phyloP scores from a whole-genome alignment of 2,329 filamentous ascomycete species.

The Neonectria punicea region DNA sequence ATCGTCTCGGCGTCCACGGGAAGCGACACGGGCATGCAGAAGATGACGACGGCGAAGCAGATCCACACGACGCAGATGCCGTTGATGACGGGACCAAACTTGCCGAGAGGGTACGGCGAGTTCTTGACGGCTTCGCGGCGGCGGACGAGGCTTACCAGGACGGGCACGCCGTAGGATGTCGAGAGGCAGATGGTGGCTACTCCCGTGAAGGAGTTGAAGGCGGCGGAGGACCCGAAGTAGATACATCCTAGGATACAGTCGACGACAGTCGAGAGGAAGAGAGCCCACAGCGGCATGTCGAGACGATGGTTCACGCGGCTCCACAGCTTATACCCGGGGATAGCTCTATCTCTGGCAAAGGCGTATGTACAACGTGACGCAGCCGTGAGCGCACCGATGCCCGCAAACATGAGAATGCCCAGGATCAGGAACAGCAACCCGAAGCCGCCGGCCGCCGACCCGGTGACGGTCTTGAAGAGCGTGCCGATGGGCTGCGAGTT shows the following conservation, averaged over 20 bases:
- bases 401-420: constrained; percentile 81
- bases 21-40: constrained; percentile 77
- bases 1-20: constrained; percentile 66
- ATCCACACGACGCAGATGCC: constrained; percentile 77
- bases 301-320: constrained; percentile 71
- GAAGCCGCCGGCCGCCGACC: constrained; percentile 78
- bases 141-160: constrained; percentile 75
- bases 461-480: constrained; percentile 80
- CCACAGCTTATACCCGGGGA: constrained; percentile 76
- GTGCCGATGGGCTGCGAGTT: constrained; percentile 81
- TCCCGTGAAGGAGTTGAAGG: constrained; percentile 83
- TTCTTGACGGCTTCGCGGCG: constrained; percentile 72
- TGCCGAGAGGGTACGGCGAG: constrained; percentile 75
- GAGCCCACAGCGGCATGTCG: constrained; percentile 76
- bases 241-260: constrained; percentile 80
- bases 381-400: constrained; percentile 78
- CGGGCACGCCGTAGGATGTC: constrained; percentile 79
- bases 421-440: constrained; percentile 80
- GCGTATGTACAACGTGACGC: constrained; percentile 80
- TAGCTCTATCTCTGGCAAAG: constrained; percentile 79
- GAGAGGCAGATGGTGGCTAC: constrained; percentile 83
- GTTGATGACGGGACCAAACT: constrained; percentile 76
- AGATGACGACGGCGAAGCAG: constrained; percentile 73
- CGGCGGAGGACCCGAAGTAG: constrained; percentile 80
- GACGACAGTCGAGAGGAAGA: constrained; percentile 74